phyloP scores from a whole-genome alignment of 2,329 filamentous ascomycete genomes.

The Lecanicillium sp. region DNA sequence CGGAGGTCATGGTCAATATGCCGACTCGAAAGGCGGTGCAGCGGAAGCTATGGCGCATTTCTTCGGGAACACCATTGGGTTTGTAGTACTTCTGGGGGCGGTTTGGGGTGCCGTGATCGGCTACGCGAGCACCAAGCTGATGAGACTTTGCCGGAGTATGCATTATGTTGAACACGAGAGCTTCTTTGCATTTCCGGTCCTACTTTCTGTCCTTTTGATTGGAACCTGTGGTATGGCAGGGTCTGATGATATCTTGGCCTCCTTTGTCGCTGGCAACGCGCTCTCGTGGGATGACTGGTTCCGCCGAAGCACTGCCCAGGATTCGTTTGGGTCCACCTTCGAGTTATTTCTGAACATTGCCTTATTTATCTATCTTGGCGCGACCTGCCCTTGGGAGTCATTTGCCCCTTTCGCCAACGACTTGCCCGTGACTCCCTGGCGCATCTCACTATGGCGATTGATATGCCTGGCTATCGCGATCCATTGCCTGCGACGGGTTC shows the following conservation, averaged over 20 bases:
- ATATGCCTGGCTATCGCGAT: slow-evolving; percentile 66
- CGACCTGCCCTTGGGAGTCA: slow-evolving; percentile 68
- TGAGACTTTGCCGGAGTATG: slow-evolving; percentile 75
- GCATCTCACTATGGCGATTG: slow-evolving; percentile 67
- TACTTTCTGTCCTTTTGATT: slow-evolving; percentile 75
- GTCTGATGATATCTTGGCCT: slow-evolving; percentile 82
- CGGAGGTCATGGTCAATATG: slow-evolving; percentile 37
- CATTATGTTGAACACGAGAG: slow-evolving; percentile 80
- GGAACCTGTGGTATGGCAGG: slow-evolving; percentile 83
- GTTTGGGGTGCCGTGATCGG: slow-evolving; percentile 70
- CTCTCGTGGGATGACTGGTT: slow-evolving; percentile 96
- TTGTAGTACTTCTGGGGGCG: slow-evolving; percentile 70
- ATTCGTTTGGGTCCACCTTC: slow-evolving; percentile 83
- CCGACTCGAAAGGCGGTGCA: slow-evolving; percentile 51
- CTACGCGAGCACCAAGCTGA: slow-evolving; percentile 70
- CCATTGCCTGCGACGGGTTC: slow-evolving; percentile 69
- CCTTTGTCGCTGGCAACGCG: slow-evolving; percentile 83
- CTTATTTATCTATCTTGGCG: slow-evolving; percentile 90
- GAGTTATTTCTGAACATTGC: slow-evolving; percentile 88
- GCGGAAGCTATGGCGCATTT: slow-evolving; percentile 65
- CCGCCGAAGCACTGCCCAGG: slow-evolving; percentile 75
- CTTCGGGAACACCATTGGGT: slow-evolving; percentile 80
- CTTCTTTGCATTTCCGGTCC: slow-evolving; percentile 79
- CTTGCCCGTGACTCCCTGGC: too few relatives aligned
- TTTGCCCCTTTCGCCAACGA: slow-evolving; percentile 60